Evolutionary conservation across 352 stramenopile species (phyloP), one percentile per base, ranked within the genome.

Genomic region (Phytophthora sansomeana): DNA sequence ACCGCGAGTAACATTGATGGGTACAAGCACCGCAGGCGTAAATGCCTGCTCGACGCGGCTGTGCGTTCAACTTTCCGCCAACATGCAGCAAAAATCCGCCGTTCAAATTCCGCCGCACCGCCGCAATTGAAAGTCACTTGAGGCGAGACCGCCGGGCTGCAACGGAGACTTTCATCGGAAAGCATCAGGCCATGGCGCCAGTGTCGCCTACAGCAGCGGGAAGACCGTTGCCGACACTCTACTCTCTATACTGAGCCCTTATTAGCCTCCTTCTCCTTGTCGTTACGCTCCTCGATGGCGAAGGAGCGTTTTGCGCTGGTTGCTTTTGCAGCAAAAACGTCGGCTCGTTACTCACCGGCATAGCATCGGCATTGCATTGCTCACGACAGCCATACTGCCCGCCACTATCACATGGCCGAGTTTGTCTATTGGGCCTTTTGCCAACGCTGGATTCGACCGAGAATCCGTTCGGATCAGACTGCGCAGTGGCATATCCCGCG

Each of bases 51-150:
- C n/a, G 52, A 41, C 26, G 24, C 52, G 38, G 28, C 26, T 52
- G 46, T 21, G 46, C 24, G 56, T 44, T 57, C 44, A 53, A 54
- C 6, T 49, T 48, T 48, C 32, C 8, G 35, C 21, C 44, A 42
- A 47, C 21, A 35, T 10, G 46, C 59, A 49, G 50, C 42, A 67
- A 48, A 67, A 49, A 48, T 14, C 42, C 41, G 59, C 28, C 26
- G 8, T 8, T 65, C 46, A 65, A 65, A 65, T 52, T 46, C 14
- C 30, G 9, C 51, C 35, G 17, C 9, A 16, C 21, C 48, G 16
- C 44, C 36, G 3, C 21, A 24, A 24, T 24, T 24, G 21, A 24
- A 24, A 24, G 21, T 17, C 30, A 43, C 30, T 39, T 14, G n/a
- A 53, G 48, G n/a, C 16, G 30, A 43, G n/a, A 55, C 48, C 48